Conservation (phyloP, 2,329 filamentous ascomycete genomes). For the Pestalotiopsis sp. region DNA sequence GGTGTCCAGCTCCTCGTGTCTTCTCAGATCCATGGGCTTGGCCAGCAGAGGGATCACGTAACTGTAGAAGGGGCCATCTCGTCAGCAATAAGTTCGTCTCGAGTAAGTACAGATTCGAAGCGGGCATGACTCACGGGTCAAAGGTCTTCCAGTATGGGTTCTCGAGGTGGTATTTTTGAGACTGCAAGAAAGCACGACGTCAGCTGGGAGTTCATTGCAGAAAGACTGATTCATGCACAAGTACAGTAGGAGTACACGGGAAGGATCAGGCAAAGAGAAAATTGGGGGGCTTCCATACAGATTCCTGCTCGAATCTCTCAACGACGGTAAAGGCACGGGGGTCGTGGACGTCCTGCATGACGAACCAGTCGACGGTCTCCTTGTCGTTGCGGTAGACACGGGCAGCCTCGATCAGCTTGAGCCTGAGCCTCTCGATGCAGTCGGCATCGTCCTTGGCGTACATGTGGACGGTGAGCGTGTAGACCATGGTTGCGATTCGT, state of each 20-base stretch:
- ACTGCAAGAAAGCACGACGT: constrained; percentile 31
- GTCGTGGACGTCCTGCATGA: constrained; percentile 76
- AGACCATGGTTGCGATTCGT: constrained; percentile 55
- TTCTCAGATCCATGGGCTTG: constrained; percentile 69
- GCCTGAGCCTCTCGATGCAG: constrained; percentile 67
- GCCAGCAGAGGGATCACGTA: constrained; percentile 72
- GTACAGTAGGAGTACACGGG: neutral
- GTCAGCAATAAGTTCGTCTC: neutral
- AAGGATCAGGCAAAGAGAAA: constrained; percentile 15
- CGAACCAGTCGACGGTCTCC: constrained; percentile 73
- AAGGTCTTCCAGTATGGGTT: constrained; percentile 80
- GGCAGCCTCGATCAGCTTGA: constrained; percentile 76
- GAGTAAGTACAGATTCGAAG: neutral
- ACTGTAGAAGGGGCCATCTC: neutral
- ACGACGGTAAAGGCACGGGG: constrained; percentile 74
- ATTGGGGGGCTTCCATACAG: constrained; percentile 39
- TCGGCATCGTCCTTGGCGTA: constrained; percentile 69
- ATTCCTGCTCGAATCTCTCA: constrained; percentile 71
- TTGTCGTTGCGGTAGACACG: constrained; percentile 72
- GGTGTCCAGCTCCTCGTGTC: constrained; percentile 65
- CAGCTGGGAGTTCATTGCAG: neutral
- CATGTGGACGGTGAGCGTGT: constrained; percentile 71
- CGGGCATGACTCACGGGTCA: constrained; percentile 48
- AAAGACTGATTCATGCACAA: neutral
- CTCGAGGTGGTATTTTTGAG: constrained; percentile 65